Percentiles rank a stretch among this genome's conserved stretches.
phyloP scores from a whole-genome alignment of 1,284 basidiomycete genomes.

The Boletus calvinii region DNA sequence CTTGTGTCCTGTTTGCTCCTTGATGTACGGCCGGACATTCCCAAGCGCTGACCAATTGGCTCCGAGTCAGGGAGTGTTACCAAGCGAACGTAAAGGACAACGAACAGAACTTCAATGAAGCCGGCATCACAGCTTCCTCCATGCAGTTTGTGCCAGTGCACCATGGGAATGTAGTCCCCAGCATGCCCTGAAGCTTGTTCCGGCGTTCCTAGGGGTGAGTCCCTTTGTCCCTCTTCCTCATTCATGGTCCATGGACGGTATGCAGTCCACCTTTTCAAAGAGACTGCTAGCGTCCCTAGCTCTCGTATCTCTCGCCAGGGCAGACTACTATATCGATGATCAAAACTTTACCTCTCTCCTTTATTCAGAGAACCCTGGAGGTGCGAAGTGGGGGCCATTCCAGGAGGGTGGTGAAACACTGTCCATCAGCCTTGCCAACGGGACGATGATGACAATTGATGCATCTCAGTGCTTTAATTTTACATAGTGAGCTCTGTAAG shows the following conservation, averaged over 20 bases:
- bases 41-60: not conserved
- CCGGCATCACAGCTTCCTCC: too few species aligned
- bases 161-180: not conserved
- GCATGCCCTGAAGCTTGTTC: not conserved
- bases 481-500: slow-evolving; percentile 19
- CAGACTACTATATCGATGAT: slow-evolving; percentile 23
- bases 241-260: not conserved
- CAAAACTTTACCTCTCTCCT: slow-evolving; percentile 17
- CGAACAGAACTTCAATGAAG: too few species aligned
- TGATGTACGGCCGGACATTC: not conserved
- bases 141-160: not conserved
- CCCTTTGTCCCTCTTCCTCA: not conserved
- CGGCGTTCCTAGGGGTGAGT: not conserved
- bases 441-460: slow-evolving; percentile 16
- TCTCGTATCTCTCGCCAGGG: slow-evolving; percentile 5
- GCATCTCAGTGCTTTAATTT: slow-evolving; percentile 21
- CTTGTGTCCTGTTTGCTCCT: not conserved
- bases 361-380: slow-evolving; percentile 17
- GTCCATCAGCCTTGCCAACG: slow-evolving; percentile 13
- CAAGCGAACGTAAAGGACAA: too few species aligned
- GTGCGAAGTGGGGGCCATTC: slow-evolving; percentile 16
- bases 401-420: slow-evolving; percentile 11
- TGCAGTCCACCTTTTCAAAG: slow-evolving; percentile 4
- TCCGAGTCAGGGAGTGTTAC: too few species aligned
- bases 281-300: slow-evolving; percentile 3